Base-by-base conservation (phyloP, 768 basidiomycete genomes). In the Omphalotus guepiniiformis region DNA sequence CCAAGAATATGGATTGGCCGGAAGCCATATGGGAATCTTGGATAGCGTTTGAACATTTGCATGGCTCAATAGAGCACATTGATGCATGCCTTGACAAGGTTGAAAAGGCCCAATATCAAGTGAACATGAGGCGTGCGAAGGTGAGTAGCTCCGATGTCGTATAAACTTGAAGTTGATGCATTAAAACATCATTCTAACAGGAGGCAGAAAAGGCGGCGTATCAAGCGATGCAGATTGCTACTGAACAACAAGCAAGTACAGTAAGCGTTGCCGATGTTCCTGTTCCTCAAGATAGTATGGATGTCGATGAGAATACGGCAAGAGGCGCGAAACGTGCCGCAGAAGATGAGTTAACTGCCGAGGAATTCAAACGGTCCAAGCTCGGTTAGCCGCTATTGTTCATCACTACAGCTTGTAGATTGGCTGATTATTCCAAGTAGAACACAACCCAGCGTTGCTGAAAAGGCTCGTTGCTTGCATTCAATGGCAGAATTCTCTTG, bases 1-100 rank as follows among this genome's bases (percentile, higher is more conserved):
- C 72, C 36, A 87, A 86, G 61, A 79, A 84, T 41, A 56, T 98
- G 30, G 95, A 99, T 64, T 98, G 93, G 86, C 93, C 96, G 0
- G 95, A 99, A 63, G 87, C 85, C 8, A 70, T 98, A 6, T 95
- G 90, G 83, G 90, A 93, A 47, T 85, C 88, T 1, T 95, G 91
- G 88, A 58, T 84, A 15, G 67, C 75, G n/a, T 96, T 97, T 57
- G 95, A 97, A 61, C 80, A 90, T 53, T 67, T 87, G 3, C 75
- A 93, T 56, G 95, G 95, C 1, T 75, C 79, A 19, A 70, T 90
- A 12, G 70, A 77, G 23, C 79, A 82, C 29, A 70, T 90, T 23
- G 81, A 89, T 30, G 66, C 69, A 8, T 79, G 79, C 34, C 60
- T 85, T 37, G 78, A 79, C 46, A 80, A 80, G 51, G 70, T 90